Base-by-base conservation (phyloP, 306 rosid genomes). In the Vigna reflexopilosa region DNA sequence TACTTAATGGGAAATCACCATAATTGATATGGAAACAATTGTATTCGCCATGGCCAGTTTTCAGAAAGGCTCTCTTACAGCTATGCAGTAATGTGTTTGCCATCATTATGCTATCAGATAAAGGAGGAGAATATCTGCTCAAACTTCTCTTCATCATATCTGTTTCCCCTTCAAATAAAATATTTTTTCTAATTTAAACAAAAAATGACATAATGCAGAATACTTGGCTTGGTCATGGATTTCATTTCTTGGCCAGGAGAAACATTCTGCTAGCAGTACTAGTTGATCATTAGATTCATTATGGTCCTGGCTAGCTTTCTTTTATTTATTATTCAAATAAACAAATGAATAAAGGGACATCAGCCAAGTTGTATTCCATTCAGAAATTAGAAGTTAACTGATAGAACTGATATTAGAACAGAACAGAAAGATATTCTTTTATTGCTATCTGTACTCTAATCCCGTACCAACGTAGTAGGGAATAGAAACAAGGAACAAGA, bases 71-170 rank as follows among this genome's bases (percentile, higher is more conserved):
- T 24, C 20, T 34, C 48, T 20, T 24, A 58, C 44, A 75, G 15
- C 63, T 10, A 48, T 7, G 22, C 51, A 32, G 72, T 44, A 48
- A 26, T 32, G 10, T 13, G 66, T 42, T 59, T 14, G 20, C 6
- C 34, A 30, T 30, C 34, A 30, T 30, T 30, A 30, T 30, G 34
- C 34, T 3, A 30, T 30, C 34, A 30, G 34, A 3, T 64, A 64
- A 64, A 34, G 69, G 24, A 76, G 72, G 72, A 76, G 42, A 26
- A 22, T 36, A 17, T 77, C 51, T 34, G 56, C 19, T 49, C 65
- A 69, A 73, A 51, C 69, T 58, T 42, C 32, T 19, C 48, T n/a
- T 74, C 17, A 11, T 34, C 44, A 26, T 17, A 6, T 42, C 7
- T 68, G 13, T 45, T 69, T 30, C 63, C 45, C 36, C 17, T 59